Percentiles rank a stretch among this genome's conserved stretches.
Evolutionary conservation across 306 rosid species (phyloP).

Genomic region (Betula pendula): DNA sequence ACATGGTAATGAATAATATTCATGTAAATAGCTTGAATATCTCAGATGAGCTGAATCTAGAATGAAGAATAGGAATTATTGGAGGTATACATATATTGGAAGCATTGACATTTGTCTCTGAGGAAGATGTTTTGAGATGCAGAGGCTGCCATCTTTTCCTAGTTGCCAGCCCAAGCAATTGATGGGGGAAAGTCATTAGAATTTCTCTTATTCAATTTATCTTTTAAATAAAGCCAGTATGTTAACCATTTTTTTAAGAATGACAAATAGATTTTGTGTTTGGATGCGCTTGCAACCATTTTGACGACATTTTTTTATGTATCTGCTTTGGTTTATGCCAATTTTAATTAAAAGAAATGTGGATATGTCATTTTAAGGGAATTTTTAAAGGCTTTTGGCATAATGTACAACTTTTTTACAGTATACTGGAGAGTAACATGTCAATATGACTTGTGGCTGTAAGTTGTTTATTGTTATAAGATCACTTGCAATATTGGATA

Average conservation of each 20-base stretch:
- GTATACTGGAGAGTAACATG: no score
- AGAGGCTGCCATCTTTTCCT: background rate
- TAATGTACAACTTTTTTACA: background rate
- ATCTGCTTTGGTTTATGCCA: background rate
- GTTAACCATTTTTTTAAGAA: background rate
- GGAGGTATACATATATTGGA: background rate
- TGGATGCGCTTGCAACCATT: background rate
- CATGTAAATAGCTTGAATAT: background rate
- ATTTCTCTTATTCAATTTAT: background rate
- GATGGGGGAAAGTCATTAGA: background rate
- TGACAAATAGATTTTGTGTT: background rate
- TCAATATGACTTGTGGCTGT: background rate
- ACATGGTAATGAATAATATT: background rate
- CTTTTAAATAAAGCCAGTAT: background rate
- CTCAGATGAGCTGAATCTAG: background rate
- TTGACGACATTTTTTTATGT: background rate
- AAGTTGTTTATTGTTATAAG: constrained; percentile 9
- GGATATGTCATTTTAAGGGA: background rate
- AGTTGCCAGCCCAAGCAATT: background rate
- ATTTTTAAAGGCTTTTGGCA: background rate
- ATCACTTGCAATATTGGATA: constrained; percentile 19
- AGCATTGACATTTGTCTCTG: background rate
- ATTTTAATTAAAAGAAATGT: background rate
- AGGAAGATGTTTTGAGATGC: background rate
- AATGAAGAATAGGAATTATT: background rate